phyloP scores from a whole-genome alignment of 352 stramenopile species.

The Globisporangium splendens region DNA sequence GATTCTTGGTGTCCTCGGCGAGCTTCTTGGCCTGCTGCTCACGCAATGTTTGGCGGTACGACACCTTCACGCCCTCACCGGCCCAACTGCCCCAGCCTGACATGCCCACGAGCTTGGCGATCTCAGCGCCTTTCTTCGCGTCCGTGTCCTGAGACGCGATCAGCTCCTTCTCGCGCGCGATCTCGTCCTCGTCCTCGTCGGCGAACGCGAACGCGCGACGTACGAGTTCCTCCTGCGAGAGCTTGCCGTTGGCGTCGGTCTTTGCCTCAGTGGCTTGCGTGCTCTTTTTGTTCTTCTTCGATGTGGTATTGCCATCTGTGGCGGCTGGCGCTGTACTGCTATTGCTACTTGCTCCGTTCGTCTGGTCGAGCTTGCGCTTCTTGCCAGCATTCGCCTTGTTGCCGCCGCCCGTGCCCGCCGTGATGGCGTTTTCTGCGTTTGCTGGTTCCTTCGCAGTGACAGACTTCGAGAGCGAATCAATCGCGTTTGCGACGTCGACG shows the following conservation, averaged over 20 bases:
- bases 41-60: constrained; percentile 81
- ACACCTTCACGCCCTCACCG: constrained; percentile 72
- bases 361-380: constrained; percentile 36
- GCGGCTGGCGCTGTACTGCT: constrained; percentile 15
- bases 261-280: constrained; percentile 20
- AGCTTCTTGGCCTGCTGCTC: constrained; percentile 73
- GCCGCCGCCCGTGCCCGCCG: constrained; percentile 24
- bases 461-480: constrained; percentile 59
- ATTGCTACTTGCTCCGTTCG: background rate
- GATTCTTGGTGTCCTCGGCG: constrained; percentile 65
- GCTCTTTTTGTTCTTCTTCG: constrained; percentile 38
- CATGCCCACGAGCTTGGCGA: constrained; percentile 79
- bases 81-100: constrained; percentile 92
- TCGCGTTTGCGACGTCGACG: constrained; percentile 44
- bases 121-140: constrained; percentile 73
- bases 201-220: constrained; percentile 93
- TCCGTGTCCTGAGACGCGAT: constrained; percentile 60
- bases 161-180: constrained; percentile 90
- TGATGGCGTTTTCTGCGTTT: constrained; percentile 14
- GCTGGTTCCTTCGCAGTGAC: constrained; percentile 22
- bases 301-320: constrained; percentile 17
- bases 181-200: constrained; percentile 90
- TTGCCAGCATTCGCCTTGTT: constrained; percentile 26
- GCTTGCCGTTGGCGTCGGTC: constrained; percentile 17
- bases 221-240: constrained; percentile 93